A percentile compares a stretch with the other conserved stretches of the same genome.
Conservation (phyloP, 331 rosid species). For the Rosa hybrid region DNA sequence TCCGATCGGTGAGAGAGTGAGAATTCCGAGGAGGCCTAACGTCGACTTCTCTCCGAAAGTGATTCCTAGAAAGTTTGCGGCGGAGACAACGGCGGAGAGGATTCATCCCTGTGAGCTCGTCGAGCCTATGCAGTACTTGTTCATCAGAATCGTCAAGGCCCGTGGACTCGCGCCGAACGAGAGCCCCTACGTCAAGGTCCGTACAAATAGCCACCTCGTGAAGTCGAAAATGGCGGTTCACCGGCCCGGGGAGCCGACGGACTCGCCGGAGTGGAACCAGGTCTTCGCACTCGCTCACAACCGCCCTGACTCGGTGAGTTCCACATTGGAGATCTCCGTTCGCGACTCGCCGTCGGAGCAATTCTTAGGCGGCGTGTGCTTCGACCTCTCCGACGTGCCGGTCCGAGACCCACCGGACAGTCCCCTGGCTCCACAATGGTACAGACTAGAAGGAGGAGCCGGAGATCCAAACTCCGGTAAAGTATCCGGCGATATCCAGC, state of each 20-base stretch:
- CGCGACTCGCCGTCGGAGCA: constrained; percentile 62
- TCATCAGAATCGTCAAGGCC: constrained; percentile 67
- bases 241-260: constrained; percentile 54
- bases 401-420: constrained; percentile 76
- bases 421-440: constrained; percentile 88
- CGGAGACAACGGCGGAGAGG: constrained; percentile 43
- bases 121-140: constrained; percentile 89
- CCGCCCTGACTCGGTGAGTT: constrained; percentile 40
- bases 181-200: constrained; percentile 60
- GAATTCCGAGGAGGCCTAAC: constrained; percentile 52
- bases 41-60: constrained; percentile 61
- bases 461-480: constrained; percentile 46
- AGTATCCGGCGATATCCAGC: constrained; percentile 84
- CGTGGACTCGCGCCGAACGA: constrained; percentile 53
- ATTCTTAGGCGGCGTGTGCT: constrained; percentile 80
- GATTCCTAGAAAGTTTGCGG: constrained; percentile 40
- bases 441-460: constrained; percentile 61
- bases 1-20: constrained; percentile 49
- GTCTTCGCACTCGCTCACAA: constrained; percentile 63
- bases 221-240: constrained; percentile 55
- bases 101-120: constrained; percentile 67
- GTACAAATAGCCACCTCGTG: constrained; percentile 42
- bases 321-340: constrained; percentile 70
- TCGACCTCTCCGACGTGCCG: constrained; percentile 75
- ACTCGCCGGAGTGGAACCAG: constrained; percentile 80